Evolutionary conservation across 352 stramenopile species (phyloP).

Genomic region (Phytopythium chamaehyphon): DNA sequence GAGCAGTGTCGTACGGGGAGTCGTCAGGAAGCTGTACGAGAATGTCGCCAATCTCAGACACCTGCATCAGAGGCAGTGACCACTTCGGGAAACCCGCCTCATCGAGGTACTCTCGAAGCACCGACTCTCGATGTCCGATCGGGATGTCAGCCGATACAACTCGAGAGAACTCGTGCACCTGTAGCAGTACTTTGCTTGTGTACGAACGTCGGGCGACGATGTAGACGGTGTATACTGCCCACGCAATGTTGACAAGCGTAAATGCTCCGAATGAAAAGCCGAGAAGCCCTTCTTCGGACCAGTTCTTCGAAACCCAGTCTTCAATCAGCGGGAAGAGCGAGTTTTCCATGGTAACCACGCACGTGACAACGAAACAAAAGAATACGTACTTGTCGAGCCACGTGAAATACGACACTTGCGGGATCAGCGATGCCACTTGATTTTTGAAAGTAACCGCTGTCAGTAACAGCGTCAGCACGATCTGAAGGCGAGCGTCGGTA

Average conservation of each 20-base stretch:
- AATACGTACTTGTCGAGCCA: conserved; percentile 60
- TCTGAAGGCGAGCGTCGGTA: conserved; percentile 44
- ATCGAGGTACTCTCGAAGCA: conserved; percentile 21
- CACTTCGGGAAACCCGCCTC: conserved; percentile 9
- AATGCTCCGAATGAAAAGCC: conserved; percentile 32
- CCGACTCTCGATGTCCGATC: conserved; percentile 15
- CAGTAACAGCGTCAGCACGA: conserved; percentile 55
- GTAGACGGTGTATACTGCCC: conserved; percentile 17
- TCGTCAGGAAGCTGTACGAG: conserved; percentile 27
- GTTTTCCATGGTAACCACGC: conserved; percentile 50
- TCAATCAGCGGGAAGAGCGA: conserved; percentile 38
- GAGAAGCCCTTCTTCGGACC: conserved; percentile 27
- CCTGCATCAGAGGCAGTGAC: conserved; percentile 19
- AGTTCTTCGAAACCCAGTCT: conserved; percentile 11
- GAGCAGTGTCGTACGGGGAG: conserved; percentile 2
- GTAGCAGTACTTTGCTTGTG: conserved; percentile 16
- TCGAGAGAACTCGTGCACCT: conserved; percentile 34
- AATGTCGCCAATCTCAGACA: conserved; percentile 24
- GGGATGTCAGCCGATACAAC: conserved; percentile 30
- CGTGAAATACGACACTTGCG: conserved; percentile 66
- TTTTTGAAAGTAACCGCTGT: conserved; percentile 66
- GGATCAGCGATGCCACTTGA: conserved; percentile 41
- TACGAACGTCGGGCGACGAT: conserved; percentile 28
- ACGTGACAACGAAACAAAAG: conserved; percentile 60
- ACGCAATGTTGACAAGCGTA: conserved; percentile 36